Percentiles rank a stretch among this genome's conserved stretches.
Evolutionary conservation across 441 rosid species (phyloP).

Genomic region (Eutrema salsugineum): DNA sequence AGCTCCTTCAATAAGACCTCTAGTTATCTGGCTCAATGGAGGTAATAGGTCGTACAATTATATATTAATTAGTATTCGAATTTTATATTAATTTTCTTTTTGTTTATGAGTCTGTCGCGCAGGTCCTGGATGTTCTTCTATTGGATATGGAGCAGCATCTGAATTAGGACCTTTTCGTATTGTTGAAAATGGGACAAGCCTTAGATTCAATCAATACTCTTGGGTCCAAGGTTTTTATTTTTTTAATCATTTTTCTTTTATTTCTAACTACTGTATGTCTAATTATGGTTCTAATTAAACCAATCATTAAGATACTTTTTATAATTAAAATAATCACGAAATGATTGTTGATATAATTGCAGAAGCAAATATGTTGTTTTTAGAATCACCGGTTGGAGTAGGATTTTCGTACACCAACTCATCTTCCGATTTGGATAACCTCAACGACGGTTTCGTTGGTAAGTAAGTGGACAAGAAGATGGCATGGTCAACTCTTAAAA

Average conservation of each 20-base stretch:
- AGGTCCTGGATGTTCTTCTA: constrained; percentile 72
- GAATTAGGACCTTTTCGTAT: constrained; percentile 59
- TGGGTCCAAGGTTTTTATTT: constrained; percentile 50
- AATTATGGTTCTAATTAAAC: background rate
- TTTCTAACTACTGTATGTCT: background rate
- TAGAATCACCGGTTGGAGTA: constrained; percentile 67
- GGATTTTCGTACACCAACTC: constrained; percentile 69
- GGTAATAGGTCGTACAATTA: constrained; percentile 28
- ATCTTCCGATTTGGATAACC: constrained; percentile 42
- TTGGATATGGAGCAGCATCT: constrained; percentile 63
- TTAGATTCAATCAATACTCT: constrained; percentile 44
- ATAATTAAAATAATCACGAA: too few species aligned
- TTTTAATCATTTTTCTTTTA: background rate
- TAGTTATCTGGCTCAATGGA: constrained; percentile 68
- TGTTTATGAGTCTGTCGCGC: background rate
- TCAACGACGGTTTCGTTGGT: constrained; percentile 56
- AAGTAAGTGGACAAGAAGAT: constrained; percentile 3
- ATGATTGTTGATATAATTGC: background rate
- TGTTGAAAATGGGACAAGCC: constrained; percentile 40
- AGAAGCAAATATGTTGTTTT: constrained; percentile 58
- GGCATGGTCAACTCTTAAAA: too few species aligned
- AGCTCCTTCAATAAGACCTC: constrained; percentile 42
- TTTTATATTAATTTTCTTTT: background rate
- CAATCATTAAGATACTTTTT: too few species aligned
- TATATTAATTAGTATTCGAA: background rate